Evolutionary conservation across 1,139 yeast genomes (phyloP), one percentile per base, ranked within the genome.

Genomic region (Saccharomyces uvarum): DNA sequence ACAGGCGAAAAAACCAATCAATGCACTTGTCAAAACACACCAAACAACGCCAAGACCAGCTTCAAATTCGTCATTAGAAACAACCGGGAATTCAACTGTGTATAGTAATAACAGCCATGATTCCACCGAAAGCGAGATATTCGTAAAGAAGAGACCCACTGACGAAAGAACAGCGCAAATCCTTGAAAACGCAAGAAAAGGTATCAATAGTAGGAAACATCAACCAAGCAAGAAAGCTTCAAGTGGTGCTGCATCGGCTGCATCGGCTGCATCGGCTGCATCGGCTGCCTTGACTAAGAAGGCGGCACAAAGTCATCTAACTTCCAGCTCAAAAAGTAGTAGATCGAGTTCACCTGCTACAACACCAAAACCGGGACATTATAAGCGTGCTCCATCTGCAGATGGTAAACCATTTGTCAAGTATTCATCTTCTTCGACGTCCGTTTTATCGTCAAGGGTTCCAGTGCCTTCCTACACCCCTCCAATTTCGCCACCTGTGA

Each of bases 241-340:
- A 8, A 65, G 67, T 51, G 60, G 62, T 27, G 72, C 75, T 1
- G 73, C 74, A 0, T 65, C 69, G 16, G 74, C 75, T 3, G 48
- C 51, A 14, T 48, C 55, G 24, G 55, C 59, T 27, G 53, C 59
- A 0, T 65, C 69, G 16, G 74, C 75, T 3, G 48, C 51, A 14
- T 48, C 55, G 24, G 55, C 59, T 27, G 53, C 59, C 19, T 24
- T 53, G 7, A 48, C 50, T 8, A 49, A 47, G 32, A 54, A 49
- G 38, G 46, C 55, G 28, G 4, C 50, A 7, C 53, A 53, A 28
- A 38, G 29, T 11, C 21, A 27, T 21, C 31, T 26, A 38, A 38
- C 44, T 11, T 38, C 44, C 9, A 38, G 44, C 24, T 38, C 44
- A 9, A 38, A 38, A 13, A 16, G 24, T 19, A 38, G 44, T 24